Conservation (phyloP, 129 eudicot species). For the Tanacetum coccineum region DNA sequence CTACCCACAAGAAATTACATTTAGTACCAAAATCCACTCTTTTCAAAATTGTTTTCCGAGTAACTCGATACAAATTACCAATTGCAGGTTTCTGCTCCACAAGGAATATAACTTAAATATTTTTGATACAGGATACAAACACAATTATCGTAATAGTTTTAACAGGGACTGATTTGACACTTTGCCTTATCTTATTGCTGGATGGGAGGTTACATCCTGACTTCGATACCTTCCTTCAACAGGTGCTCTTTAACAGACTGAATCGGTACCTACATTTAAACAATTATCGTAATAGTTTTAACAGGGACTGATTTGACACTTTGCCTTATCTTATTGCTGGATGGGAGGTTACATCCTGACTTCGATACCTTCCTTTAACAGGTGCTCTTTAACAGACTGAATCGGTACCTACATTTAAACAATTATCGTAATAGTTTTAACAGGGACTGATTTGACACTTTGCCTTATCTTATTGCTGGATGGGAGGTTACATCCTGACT, state of each 20-base stretch:
- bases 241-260: constrained; percentile 80
- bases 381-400: constrained; percentile 75
- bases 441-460: constrained; percentile 9
- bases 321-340: constrained; percentile 3
- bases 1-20: constrained; percentile 1
- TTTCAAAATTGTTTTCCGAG: not conserved
- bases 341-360: constrained; percentile 48
- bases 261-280: constrained; percentile 60
- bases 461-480: constrained; percentile 6
- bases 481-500: constrained; percentile 49
- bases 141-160: not conserved
- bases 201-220: constrained; percentile 41
- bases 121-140: constrained; percentile 11
- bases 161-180: constrained; percentile 4
- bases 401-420: constrained; percentile 62
- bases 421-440: not conserved
- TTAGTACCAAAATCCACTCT: not conserved
- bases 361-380: constrained; percentile 67
- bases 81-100: not conserved
- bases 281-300: not conserved
- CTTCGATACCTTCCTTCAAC: constrained; percentile 68
- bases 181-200: constrained; percentile 2
- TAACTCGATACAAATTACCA: not conserved
- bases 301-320: constrained; percentile 3
- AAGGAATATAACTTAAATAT: not conserved